A percentile compares a stretch with the other conserved stretches of the same genome.
These are phyloP conservation scores for Metschnikowia reukaufii DNA, from an alignment of 805 yeast species.

Conservation along the genomic window DNA sequence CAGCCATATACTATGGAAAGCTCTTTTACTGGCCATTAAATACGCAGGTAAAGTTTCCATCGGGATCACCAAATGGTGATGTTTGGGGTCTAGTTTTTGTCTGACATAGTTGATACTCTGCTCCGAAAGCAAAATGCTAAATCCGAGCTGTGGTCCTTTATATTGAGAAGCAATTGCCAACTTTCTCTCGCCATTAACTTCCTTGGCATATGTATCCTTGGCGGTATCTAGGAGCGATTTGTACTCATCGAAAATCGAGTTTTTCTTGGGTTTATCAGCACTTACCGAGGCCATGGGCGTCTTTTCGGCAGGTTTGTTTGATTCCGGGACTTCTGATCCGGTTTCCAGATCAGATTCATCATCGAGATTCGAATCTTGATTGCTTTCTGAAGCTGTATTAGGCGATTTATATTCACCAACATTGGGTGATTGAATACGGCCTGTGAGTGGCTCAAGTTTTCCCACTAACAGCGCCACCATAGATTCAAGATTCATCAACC, in stretches of 20 bases:
- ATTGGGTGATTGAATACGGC: neutral
- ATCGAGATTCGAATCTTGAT: neutral
- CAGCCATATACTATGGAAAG: constrained; percentile 13
- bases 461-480: constrained; percentile 6
- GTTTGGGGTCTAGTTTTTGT: constrained; percentile 8
- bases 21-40: constrained; percentile 19
- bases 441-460: constrained; percentile 9
- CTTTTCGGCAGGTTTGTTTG: neutral
- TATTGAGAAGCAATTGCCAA: constrained; percentile 7
- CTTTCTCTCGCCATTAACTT: constrained; percentile 2
- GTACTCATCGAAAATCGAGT: constrained; percentile 13
- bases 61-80: constrained; percentile 14
- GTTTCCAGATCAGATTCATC: neutral
- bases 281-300: too few species aligned
- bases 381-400: neutral
- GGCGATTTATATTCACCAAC: neutral
- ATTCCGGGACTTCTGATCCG: neutral
- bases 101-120: constrained; percentile 13
- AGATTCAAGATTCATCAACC: constrained; percentile 5
- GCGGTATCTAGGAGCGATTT: constrained; percentile 11
- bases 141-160: constrained; percentile 18
- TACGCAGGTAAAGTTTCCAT: constrained; percentile 19
- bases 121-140: constrained; percentile 13
- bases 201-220: constrained; percentile 1
- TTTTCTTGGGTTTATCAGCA: neutral